Evolutionary conservation across 2,329 filamentous ascomycete species (phyloP).

Genomic region (Xylaria sp.): DNA sequence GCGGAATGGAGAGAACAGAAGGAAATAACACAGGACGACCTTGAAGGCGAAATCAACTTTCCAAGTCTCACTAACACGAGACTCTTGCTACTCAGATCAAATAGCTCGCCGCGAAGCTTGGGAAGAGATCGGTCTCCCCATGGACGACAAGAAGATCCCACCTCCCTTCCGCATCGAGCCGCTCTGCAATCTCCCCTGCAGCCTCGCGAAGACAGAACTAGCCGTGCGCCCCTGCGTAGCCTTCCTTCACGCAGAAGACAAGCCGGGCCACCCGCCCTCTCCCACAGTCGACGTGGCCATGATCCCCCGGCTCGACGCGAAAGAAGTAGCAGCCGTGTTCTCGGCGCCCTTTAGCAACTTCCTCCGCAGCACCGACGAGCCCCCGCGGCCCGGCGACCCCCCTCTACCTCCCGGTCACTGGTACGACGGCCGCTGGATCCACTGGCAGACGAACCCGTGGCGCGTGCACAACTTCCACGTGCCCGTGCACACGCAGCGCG

Average conservation of each 20-base stretch:
- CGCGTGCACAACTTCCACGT: conserved; percentile 92
- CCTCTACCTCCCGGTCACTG: conserved; percentile 69
- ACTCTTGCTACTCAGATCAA: conserved; percentile 64
- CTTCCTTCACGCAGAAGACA: conserved; percentile 74
- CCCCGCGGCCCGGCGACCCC: conserved; percentile 51
- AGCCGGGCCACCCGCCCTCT: conserved; percentile 38
- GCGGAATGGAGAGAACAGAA: neutral
- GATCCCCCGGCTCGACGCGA: conserved; percentile 84
- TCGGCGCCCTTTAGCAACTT: conserved; percentile 90
- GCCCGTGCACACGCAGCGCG: conserved; percentile 76
- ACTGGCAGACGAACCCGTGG: conserved; percentile 84
- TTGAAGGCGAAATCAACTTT: neutral
- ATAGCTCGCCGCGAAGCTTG: conserved; percentile 90
- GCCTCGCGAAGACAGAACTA: conserved; percentile 77
- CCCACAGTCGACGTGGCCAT: conserved; percentile 74
- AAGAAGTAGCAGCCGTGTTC: conserved; percentile 94
- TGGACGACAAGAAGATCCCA: conserved; percentile 75
- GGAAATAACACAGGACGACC: neutral
- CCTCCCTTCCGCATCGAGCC: conserved; percentile 86
- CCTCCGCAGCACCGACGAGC: conserved; percentile 70
- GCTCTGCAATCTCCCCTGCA: conserved; percentile 84
- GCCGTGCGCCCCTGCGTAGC: conserved; percentile 81
- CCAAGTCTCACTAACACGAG: conserved; percentile 6
- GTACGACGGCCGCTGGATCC: conserved; percentile 87
- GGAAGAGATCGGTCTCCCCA: conserved; percentile 92